Conservation (phyloP, 2,329 filamentous ascomycete species). For the Calonectria pteridis region DNA sequence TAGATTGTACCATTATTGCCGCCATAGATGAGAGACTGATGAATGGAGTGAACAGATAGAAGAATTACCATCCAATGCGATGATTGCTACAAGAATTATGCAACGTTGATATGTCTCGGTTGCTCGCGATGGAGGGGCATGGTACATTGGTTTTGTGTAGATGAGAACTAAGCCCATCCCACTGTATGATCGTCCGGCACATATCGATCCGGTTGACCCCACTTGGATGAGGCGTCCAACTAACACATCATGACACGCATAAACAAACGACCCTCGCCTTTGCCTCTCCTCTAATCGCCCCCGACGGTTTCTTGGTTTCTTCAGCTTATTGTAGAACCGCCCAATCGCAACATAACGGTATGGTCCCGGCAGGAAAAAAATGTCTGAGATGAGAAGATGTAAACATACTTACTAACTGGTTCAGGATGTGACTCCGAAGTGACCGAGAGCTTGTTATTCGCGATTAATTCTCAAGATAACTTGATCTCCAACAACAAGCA, state of each 20-base stretch:
- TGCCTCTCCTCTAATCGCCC: not conserved
- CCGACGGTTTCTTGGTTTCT: not conserved
- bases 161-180: not conserved
- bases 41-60: not conserved
- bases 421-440: not conserved
- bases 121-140: not conserved
- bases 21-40: not conserved
- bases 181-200: conserved; percentile 5
- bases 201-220: conserved; percentile 9
- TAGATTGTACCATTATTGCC: not conserved
- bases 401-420: not conserved
- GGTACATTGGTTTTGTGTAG: not conserved
- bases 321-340: too few relatives aligned
- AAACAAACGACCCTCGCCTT: not conserved
- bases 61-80: not conserved
- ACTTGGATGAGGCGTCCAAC: not conserved
- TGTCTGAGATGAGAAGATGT: not conserved
- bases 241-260: conserved; percentile 2
- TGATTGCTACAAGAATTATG: not conserved
- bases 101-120: not conserved
- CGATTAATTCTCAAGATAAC: not conserved
- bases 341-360: not conserved
- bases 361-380: not conserved
- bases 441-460: not conserved
- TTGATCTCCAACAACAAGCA: not conserved